A percentile compares a stretch with the other conserved stretches of the same genome.
These are phyloP conservation scores for Lepidium africanum DNA, from an alignment of 345 rosid genomes.

Conservation along the genomic window DNA sequence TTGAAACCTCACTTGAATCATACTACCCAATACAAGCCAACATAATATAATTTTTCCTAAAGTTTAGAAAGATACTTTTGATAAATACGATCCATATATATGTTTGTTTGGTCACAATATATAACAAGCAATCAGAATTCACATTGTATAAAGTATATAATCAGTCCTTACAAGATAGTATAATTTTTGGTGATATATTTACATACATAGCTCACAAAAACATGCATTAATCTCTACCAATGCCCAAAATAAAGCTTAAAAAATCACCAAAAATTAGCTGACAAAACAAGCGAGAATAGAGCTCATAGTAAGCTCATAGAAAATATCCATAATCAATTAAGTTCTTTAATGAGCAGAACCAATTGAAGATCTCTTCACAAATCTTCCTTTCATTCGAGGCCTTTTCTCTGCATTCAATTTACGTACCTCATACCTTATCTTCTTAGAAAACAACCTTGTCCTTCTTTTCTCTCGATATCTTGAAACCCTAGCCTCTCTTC, in stretches of 20 bases:
- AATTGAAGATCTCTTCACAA: constrained; percentile 64
- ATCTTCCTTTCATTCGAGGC: constrained; percentile 97
- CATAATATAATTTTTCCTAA: background rate
- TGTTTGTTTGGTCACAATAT: background rate
- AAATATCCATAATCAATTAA: too few relatives aligned
- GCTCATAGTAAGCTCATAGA: too few relatives aligned
- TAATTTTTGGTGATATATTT: background rate
- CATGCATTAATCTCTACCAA: constrained; percentile 10
- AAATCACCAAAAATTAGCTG: constrained; percentile 10
- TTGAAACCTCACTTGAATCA: background rate
- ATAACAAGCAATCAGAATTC: background rate
- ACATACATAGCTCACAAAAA: constrained; percentile 12
- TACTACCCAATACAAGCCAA: background rate
- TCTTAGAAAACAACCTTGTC: constrained; percentile 89
- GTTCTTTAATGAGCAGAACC: constrained; percentile 15
- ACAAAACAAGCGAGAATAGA: background rate
- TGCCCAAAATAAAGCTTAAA: constrained; percentile 4
- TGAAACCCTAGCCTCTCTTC: constrained; percentile 80
- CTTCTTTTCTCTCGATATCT: constrained; percentile 88
- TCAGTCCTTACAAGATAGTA: constrained; percentile 2
- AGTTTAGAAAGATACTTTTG: background rate
- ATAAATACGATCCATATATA: too few relatives aligned
- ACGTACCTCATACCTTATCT: constrained; percentile 94
- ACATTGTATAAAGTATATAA: background rate
- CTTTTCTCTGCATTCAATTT: constrained; percentile 94